Evolutionary conservation across 192 early-diverging fungal species (phyloP).

Genomic region (Backusella parvicylindrica): DNA sequence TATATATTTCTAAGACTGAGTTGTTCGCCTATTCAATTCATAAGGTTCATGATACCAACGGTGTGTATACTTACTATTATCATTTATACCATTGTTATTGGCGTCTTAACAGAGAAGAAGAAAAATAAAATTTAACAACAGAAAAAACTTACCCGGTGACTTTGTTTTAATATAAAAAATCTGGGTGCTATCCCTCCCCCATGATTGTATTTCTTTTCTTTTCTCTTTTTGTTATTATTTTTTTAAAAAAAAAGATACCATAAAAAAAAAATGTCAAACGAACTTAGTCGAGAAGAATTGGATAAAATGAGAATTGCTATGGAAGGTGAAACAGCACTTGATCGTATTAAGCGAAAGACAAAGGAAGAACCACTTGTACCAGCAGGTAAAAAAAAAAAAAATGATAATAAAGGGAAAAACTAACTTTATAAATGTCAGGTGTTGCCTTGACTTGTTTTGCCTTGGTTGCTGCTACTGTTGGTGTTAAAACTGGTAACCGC

Average conservation of each 20-base stretch:
- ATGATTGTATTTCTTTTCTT: background rate
- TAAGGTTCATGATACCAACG: constrained; percentile 31
- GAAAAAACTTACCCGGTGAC: background rate
- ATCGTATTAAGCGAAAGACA: constrained; percentile 31
- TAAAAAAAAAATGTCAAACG: background rate
- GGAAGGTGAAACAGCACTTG: constrained; percentile 24
- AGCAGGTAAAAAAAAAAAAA: constrained; percentile 19
- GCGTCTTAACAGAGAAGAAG: constrained; percentile 20
- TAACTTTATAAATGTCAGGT: constrained; percentile 10
- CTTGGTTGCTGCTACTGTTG: constrained; percentile 34
- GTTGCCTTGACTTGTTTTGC: constrained; percentile 40
- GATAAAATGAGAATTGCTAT: constrained; percentile 24
- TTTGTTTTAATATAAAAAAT: background rate
- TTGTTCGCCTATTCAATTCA: constrained; percentile 34
- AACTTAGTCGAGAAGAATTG: constrained; percentile 20
- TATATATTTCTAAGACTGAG: no score
- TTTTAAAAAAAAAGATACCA: background rate
- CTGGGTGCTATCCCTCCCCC: no score
- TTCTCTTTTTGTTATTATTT: background rate
- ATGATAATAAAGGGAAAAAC: background rate
- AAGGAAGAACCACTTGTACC: constrained; percentile 39
- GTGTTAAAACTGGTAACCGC: constrained; percentile 28
- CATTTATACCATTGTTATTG: constrained; percentile 33
- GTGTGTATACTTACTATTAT: constrained; percentile 31
- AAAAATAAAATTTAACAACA: constrained; percentile 4